phyloP scores from a whole-genome alignment of 768 basidiomycete genomes.

The Lactifluus echinatus region DNA sequence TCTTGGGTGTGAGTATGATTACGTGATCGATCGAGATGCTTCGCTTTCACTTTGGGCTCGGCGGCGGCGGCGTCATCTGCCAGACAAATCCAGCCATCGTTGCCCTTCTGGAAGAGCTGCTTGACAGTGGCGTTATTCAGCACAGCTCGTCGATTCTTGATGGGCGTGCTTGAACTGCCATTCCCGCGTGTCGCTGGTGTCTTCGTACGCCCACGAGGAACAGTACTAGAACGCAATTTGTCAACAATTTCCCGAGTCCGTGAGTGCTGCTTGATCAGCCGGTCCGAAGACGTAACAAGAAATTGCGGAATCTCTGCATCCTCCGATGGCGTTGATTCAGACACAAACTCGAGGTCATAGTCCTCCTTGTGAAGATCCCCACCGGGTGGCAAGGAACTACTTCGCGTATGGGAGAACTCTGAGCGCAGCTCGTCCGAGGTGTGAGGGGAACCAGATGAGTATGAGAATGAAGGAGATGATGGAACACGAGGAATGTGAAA shows the following conservation, averaged over 20 bases:
- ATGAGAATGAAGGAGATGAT: constrained; percentile 26
- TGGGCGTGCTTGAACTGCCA: background rate
- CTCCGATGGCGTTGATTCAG: constrained; percentile 23
- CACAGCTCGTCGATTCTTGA: constrained; percentile 4
- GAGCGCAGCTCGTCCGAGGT: constrained; percentile 25
- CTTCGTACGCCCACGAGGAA: constrained; percentile 21
- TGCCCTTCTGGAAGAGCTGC: constrained; percentile 19
- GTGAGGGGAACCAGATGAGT: constrained; percentile 39
- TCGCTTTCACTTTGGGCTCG: background rate
- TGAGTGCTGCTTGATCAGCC: constrained; percentile 38
- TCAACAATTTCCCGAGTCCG: constrained; percentile 56
- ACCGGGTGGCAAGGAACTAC: constrained; percentile 28
- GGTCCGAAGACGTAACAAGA: constrained; percentile 26
- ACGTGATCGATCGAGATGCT: background rate
- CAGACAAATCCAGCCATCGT: constrained; percentile 20
- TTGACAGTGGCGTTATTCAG: constrained; percentile 15
- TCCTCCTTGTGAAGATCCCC: constrained; percentile 45
- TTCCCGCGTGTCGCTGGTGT: background rate
- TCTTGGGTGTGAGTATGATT: constrained; percentile 7
- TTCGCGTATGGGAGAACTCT: constrained; percentile 26
- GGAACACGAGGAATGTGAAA: constrained; percentile 17
- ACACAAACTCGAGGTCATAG: constrained; percentile 40
- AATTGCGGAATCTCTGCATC: constrained; percentile 29
- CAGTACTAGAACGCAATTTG: constrained; percentile 35
- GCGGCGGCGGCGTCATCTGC: constrained; percentile 9